phyloP scores from a whole-genome alignment of 176 grass and related monocot genomes.

The Metroxylon sagu region DNA sequence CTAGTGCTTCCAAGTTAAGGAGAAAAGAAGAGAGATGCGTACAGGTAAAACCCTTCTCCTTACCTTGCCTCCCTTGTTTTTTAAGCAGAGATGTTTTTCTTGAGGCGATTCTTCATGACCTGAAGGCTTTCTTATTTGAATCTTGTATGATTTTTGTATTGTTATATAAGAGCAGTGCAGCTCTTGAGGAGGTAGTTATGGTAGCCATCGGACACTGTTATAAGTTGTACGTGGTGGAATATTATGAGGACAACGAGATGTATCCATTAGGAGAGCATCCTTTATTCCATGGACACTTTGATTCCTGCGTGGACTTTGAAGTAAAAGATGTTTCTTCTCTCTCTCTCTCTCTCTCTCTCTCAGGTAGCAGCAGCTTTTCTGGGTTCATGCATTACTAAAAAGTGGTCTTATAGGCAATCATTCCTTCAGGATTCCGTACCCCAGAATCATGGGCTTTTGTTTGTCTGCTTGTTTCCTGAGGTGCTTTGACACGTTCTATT shows the following conservation, averaged over 20 bases:
- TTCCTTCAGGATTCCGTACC: background rate
- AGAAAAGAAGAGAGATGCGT: background rate
- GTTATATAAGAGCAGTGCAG: background rate
- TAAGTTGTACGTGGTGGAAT: background rate
- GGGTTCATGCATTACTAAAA: background rate
- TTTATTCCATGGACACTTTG: constrained; percentile 1
- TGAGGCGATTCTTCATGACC: too few species aligned
- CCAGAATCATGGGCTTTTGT: background rate
- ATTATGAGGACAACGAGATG: background rate
- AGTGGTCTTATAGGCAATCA: background rate
- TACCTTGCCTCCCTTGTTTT: background rate
- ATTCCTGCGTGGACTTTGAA: background rate
- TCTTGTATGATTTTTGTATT: too few species aligned
- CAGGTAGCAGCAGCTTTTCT: background rate
- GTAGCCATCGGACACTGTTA: background rate
- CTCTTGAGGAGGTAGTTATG: background rate
- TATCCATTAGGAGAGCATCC: background rate
- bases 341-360: background rate
- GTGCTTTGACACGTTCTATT: too few species aligned
- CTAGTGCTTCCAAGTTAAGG: too few species aligned
- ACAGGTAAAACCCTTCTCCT: background rate
- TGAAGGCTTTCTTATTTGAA: too few species aligned
- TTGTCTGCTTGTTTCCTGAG: background rate
- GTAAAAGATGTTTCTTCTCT: background rate
- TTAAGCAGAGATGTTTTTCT: too few species aligned